Percentiles rank a stretch among this genome's conserved stretches.
These are phyloP conservation scores for Pseudoneurospora amorphoporcata DNA, from an alignment of 495 filamentous ascomycete species.

Conservation along the genomic window DNA sequence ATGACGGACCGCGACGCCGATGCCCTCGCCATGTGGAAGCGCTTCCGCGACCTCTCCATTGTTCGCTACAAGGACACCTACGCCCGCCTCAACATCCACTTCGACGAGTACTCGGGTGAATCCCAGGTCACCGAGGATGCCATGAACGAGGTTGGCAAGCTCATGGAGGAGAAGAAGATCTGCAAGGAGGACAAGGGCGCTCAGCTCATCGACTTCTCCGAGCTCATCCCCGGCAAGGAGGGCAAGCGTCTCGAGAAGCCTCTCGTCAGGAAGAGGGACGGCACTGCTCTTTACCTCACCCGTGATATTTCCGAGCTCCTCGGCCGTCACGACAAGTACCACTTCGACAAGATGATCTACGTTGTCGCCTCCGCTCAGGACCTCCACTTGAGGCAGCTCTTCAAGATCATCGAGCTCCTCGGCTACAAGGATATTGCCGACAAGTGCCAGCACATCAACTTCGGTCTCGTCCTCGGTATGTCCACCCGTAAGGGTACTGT, in stretches of 20 bases:
- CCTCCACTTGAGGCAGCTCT: conserved; percentile 51
- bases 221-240: conserved; percentile 51
- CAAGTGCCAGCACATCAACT: conserved; percentile 52
- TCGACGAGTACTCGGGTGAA: conserved; percentile 90
- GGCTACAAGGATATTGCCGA: conserved; percentile 47
- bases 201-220: conserved; percentile 76
- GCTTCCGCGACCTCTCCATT: conserved; percentile 86
- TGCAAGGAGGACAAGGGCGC: conserved; percentile 81
- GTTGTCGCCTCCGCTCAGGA: conserved; percentile 53
- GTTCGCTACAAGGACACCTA: conserved; percentile 57
- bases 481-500: conserved; percentile 48
- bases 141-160: conserved; percentile 57
- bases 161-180: conserved; percentile 62
- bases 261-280: conserved; percentile 50
- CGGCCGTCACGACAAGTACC: conserved; percentile 47
- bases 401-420: conserved; percentile 54
- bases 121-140: conserved; percentile 77
- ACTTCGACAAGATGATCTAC: conserved; percentile 63
- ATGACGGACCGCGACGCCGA: conserved; percentile 76
- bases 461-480: conserved; percentile 53
- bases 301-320: conserved; percentile 56
- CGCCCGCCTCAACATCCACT: conserved; percentile 62
- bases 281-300: conserved; percentile 54
- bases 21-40: conserved; percentile 71
- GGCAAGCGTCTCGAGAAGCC: conserved; percentile 47